These are phyloP conservation scores for Flaveria floridana DNA, from an alignment of 140 eudicot species.

Conservation along the genomic window DNA sequence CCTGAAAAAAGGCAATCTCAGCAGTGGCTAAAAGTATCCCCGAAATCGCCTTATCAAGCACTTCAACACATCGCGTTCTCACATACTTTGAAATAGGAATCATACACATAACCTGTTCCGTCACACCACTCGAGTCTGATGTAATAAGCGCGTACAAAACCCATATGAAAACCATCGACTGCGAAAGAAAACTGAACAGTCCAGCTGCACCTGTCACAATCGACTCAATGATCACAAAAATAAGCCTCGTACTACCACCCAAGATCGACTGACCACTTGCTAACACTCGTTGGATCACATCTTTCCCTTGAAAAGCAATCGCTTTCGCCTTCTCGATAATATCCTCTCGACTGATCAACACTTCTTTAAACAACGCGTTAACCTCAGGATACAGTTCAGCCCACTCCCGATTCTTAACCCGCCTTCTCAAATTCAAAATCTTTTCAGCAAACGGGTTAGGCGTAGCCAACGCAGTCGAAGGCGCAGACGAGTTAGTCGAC, in stretches of 20 bases:
- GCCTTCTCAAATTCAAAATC: conserved; percentile 57
- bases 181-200: conserved; percentile 72
- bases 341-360: conserved; percentile 58
- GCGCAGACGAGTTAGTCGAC: conserved; percentile 43
- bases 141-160: conserved; percentile 84
- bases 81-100: conserved; percentile 63
- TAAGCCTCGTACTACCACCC: conserved; percentile 66
- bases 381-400: conserved; percentile 61
- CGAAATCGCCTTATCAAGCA: conserved; percentile 81
- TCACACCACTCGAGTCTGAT: conserved; percentile 86
- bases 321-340: conserved; percentile 77
- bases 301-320: conserved; percentile 75
- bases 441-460: conserved; percentile 73
- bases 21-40: conserved; percentile 81
- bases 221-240: conserved; percentile 56
- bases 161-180: conserved; percentile 84
- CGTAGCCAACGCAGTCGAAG: conserved; percentile 44
- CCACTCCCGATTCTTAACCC: conserved; percentile 74
- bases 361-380: conserved; percentile 60
- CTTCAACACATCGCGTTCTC: conserved; percentile 76
- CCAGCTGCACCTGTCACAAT: conserved; percentile 92
- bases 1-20: conserved; percentile 86
- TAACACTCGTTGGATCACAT: conserved; percentile 70
- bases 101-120: conserved; percentile 81
- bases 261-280: conserved; percentile 65